A percentile compares a stretch with the other conserved stretches of the same genome.
Conservation (phyloP, 805 yeast genomes). For the Starmerella ratchasimensis region DNA sequence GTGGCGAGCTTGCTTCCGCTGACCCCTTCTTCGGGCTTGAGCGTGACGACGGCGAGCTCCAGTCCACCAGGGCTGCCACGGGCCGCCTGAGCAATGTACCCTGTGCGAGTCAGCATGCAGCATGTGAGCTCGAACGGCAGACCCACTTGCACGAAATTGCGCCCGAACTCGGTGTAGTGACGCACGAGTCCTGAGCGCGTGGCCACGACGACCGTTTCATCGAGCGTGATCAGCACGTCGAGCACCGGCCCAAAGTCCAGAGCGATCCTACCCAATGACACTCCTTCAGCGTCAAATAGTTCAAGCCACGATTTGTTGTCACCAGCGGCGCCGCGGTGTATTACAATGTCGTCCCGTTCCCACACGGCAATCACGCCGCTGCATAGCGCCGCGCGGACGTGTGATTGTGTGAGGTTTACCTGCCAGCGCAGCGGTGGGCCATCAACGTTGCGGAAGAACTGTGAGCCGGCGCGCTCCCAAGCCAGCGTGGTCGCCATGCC, state of each 20-base stretch:
- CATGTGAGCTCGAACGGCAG: slow-evolving; percentile 1
- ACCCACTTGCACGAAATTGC: slow-evolving; percentile 36
- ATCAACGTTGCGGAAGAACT: slow-evolving; percentile 48
- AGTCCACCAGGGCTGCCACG: background rate
- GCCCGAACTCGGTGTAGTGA: slow-evolving; percentile 49
- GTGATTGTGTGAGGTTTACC: slow-evolving; percentile 29
- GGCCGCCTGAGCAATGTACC: background rate
- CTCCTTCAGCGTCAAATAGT: slow-evolving; percentile 26
- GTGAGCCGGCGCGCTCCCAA: slow-evolving; percentile 71
- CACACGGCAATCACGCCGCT: slow-evolving; percentile 42
- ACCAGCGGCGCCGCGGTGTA: slow-evolving; percentile 1
- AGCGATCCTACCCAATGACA: slow-evolving; percentile 19
- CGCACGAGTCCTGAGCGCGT: slow-evolving; percentile 41
- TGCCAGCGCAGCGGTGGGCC: slow-evolving; percentile 47
- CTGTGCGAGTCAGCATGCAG: background rate
- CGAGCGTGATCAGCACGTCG: slow-evolving; percentile 39
- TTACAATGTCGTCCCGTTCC: slow-evolving; percentile 13
- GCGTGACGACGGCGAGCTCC: background rate
- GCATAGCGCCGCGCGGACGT: slow-evolving; percentile 37
- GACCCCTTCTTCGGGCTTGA: background rate
- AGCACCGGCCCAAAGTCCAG: slow-evolving; percentile 39
- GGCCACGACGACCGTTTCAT: slow-evolving; percentile 45
- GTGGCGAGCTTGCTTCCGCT: too few species aligned
- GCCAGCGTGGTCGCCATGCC: slow-evolving; percentile 26
- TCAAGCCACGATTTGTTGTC: slow-evolving; percentile 15